Evolutionary conservation across 495 filamentous ascomycete species (phyloP).

Genomic region (Parathielavia appendiculata): DNA sequence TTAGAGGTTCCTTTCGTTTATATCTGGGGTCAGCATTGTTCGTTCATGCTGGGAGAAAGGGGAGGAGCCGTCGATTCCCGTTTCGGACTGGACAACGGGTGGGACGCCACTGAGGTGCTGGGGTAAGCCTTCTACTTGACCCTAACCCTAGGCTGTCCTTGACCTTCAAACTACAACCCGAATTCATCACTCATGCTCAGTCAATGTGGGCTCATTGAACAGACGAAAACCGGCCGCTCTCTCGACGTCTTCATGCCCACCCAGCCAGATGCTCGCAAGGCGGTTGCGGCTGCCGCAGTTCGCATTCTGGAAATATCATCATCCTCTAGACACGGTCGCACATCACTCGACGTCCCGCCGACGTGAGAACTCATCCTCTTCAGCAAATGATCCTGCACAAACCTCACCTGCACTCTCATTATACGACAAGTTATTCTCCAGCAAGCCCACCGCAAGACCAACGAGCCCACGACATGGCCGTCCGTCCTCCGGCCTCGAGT

Average conservation of each 20-base stretch:
- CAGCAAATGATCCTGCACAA: background rate
- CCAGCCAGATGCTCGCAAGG: constrained; percentile 17
- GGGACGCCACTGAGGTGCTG: no score
- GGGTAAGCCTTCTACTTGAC: no score
- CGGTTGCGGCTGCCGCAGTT: constrained; percentile 6
- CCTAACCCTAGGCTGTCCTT: no score
- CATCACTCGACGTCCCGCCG: background rate
- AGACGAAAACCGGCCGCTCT: background rate
- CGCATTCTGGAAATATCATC: constrained; percentile 5
- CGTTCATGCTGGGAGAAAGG: no score
- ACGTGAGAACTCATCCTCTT: background rate
- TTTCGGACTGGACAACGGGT: no score
- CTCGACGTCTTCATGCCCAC: background rate
- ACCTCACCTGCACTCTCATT: background rate
- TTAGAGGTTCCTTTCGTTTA: no score
- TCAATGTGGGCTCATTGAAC: background rate
- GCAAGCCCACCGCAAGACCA: background rate
- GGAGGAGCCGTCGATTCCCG: no score
- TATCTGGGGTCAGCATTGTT: no score
- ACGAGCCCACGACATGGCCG: background rate
- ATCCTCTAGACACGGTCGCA: background rate
- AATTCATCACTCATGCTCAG: no score
- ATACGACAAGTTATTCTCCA: background rate
- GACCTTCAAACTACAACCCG: no score
- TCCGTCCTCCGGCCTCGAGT: background rate